phyloP scores from a whole-genome alignment of 495 filamentous ascomycete genomes.

The Aspergillus sclerotiicarbonarius region DNA sequence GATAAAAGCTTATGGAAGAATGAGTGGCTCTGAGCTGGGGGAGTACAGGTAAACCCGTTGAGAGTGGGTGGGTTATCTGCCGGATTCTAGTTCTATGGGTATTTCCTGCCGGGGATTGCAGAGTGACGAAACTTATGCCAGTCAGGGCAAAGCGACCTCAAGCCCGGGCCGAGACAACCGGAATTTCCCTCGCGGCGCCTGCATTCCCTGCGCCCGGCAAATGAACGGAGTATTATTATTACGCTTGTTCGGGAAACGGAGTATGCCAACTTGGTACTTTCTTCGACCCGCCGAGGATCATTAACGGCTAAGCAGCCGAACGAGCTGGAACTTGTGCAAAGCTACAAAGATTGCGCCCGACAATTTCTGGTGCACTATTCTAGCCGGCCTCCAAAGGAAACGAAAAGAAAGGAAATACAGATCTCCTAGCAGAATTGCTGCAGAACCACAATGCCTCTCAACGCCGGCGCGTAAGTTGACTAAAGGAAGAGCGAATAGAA shows the following conservation, averaged over 20 bases:
- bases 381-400: not conserved
- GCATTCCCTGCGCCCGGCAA: conserved; percentile 23
- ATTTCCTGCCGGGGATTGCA: not conserved
- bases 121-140: conserved; percentile 19
- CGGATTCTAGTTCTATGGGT: not conserved
- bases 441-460: conserved; percentile 38
- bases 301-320: not conserved
- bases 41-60: not conserved
- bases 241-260: conserved; percentile 24
- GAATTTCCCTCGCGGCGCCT: conserved; percentile 22
- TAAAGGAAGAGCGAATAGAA: not conserved
- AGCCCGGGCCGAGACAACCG: conserved; percentile 32
- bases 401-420: not conserved
- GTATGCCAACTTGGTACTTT: conserved; percentile 26
- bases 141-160: conserved; percentile 6
- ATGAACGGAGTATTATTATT: conserved; percentile 43
- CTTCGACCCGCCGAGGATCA: not conserved
- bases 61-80: not conserved
- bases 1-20: not conserved
- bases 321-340: not conserved
- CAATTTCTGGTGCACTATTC: not conserved
- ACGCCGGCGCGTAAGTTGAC: conserved; percentile 36
- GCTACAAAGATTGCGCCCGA: not conserved
- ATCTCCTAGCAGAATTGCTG: not conserved
- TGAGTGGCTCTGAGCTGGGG: not conserved